Conservation (phyloP, 257 asterid genomes). For the Solanum sejunctum region DNA sequence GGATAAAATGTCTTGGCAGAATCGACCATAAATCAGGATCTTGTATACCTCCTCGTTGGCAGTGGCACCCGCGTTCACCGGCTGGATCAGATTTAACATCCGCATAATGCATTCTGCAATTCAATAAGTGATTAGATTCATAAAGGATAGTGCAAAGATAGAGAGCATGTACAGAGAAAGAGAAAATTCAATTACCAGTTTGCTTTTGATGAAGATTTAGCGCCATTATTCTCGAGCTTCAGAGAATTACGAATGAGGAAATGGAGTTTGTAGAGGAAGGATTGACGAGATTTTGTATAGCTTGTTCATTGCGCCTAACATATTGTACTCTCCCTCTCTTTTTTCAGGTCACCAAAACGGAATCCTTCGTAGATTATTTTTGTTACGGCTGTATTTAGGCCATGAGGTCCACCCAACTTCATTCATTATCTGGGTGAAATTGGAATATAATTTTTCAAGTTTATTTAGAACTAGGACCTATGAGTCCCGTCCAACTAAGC, state of each 20-base stretch:
- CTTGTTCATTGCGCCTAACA: not conserved
- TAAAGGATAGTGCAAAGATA: not conserved
- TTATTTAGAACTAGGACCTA: no score
- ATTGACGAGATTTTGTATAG: not conserved
- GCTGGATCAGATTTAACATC: constrained; percentile 95
- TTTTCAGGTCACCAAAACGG: not conserved
- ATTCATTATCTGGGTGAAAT: no score
- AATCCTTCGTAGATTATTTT: no score
- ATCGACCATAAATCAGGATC: constrained; percentile 89
- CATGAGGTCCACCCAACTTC: no score
- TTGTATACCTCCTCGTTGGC: constrained; percentile 92
- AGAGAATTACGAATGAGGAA: not conserved
- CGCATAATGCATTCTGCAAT: constrained; percentile 75
- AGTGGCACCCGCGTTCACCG: constrained; percentile 55
- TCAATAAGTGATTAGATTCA: not conserved
- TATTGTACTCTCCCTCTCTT: not conserved
- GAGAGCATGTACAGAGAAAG: not conserved
- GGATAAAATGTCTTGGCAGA: constrained; percentile 86
- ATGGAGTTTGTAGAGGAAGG: not conserved
- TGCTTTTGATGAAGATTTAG: constrained; percentile 89
- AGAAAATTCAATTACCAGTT: constrained; percentile 35
- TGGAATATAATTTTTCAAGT: no score
- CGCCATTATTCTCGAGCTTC: constrained; percentile 29
- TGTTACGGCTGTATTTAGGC: no score
- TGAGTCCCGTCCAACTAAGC: no score